These are phyloP conservation scores for Neurospora crassa DNA, from an alignment of 2,329 filamentous ascomycete species.

Conservation along the genomic window DNA sequence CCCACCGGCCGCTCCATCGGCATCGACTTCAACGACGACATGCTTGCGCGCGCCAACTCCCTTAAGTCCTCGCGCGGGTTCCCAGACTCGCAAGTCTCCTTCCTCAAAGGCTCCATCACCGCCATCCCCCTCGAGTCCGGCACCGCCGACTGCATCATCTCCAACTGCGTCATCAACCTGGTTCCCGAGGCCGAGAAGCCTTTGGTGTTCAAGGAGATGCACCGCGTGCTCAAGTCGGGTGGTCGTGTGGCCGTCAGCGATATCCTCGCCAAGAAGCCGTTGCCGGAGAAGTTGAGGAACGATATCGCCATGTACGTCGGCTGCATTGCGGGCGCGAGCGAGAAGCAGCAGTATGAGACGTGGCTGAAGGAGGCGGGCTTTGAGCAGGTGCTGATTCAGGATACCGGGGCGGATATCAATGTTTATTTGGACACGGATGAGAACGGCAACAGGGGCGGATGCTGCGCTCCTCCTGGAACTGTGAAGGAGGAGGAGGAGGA, in stretches of 20 bases:
- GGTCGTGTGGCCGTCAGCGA: conserved; percentile 51
- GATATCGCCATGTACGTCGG: conserved; percentile 48
- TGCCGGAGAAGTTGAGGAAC: conserved; percentile 37
- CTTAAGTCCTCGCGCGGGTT: conserved; percentile 29
- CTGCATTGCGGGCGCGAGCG: conserved; percentile 49
- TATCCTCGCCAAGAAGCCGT: conserved; percentile 41
- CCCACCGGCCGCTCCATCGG: conserved; percentile 39
- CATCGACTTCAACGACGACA: conserved; percentile 52
- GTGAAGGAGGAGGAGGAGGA: conserved; percentile 4
- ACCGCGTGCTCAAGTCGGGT: conserved; percentile 44
- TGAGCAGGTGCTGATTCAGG: conserved; percentile 32
- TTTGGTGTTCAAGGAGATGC: conserved; percentile 47
- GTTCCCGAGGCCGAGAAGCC: conserved; percentile 43
- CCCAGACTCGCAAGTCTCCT: conserved; percentile 34
- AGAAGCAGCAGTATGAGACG: conserved; percentile 38
- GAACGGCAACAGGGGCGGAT: conserved; percentile 15
- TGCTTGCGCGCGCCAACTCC: conserved; percentile 39
- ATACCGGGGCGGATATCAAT: conserved; percentile 37
- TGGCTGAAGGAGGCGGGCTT: conserved; percentile 44
- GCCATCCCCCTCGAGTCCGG: conserved; percentile 31
- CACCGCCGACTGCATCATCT: conserved; percentile 47
- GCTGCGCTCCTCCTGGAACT: conserved; percentile 2
- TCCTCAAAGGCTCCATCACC: conserved; percentile 43
- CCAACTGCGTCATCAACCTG: conserved; percentile 55
- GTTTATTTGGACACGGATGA: conserved; percentile 29